phyloP scores from a whole-genome alignment of 78 protist genomes.

The Corallochytrium limacisporum region DNA sequence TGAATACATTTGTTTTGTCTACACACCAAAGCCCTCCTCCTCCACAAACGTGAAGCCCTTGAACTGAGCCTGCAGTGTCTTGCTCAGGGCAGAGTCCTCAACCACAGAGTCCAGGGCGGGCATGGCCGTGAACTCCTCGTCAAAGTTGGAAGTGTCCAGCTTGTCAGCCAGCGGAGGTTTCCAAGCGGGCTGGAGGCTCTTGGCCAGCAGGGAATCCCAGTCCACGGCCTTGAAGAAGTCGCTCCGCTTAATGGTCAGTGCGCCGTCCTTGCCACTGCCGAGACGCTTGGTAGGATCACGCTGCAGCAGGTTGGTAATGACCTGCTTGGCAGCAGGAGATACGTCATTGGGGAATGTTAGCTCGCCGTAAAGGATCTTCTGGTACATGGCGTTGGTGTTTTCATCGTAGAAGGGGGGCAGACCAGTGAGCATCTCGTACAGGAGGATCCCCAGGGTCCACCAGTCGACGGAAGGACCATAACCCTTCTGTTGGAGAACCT shows the following conservation, averaged over 20 bases:
- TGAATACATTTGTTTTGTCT: too few species aligned
- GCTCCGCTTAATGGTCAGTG: neutral
- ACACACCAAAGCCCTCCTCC: too few species aligned
- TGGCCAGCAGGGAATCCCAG: neutral
- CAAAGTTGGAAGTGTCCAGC: constrained; percentile 21
- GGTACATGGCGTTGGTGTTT: constrained; percentile 57
- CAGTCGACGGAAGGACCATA: constrained; percentile 82
- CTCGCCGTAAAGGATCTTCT: constrained; percentile 19
- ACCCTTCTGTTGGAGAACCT: constrained; percentile 64
- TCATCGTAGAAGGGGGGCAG: constrained; percentile 63
- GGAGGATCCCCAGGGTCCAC: constrained; percentile 78
- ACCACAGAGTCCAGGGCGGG: constrained; percentile 24
- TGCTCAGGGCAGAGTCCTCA: neutral
- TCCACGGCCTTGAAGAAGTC: constrained; percentile 1
- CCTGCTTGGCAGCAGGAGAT: neutral
- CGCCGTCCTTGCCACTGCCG: constrained; percentile 21
- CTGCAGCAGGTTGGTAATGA: constrained; percentile 8
- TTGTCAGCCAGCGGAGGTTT: constrained; percentile 4
- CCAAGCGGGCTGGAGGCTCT: neutral
- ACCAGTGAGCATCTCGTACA: constrained; percentile 72
- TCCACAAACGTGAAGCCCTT: constrained; percentile 18
- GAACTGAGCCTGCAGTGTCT: constrained; percentile 5
- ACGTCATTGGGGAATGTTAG: neutral
- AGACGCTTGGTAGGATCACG: constrained; percentile 22
- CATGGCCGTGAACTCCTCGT: constrained; percentile 11